Evolutionary conservation across 75 land plant species (phyloP).

Genomic region (Picea sitchensis): DNA sequence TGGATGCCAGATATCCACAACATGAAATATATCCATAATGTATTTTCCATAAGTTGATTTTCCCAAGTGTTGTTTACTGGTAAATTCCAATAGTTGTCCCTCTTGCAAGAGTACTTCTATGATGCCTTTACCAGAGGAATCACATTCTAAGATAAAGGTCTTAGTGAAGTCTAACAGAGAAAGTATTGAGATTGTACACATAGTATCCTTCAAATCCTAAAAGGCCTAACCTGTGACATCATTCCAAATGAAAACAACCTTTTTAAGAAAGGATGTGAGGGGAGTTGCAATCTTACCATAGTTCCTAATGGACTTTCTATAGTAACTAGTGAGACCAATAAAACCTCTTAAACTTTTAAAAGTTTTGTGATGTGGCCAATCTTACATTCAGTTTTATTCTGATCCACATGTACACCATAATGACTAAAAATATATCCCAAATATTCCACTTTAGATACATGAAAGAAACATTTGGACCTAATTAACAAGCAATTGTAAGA

Average conservation of each 20-base stretch:
- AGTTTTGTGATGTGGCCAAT: not conserved
- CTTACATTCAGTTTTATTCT: not conserved
- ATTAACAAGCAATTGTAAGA: not conserved
- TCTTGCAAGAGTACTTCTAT: not conserved
- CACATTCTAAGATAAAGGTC: not conserved
- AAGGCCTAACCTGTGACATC: not conserved
- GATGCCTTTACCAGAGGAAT: not conserved
- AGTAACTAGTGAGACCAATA: not conserved
- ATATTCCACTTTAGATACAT: not conserved
- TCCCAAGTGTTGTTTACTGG: not conserved
- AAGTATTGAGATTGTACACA: not conserved
- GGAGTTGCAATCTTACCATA: not conserved
- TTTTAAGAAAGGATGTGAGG: not conserved
- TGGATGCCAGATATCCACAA: not conserved
- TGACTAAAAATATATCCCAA: not conserved
- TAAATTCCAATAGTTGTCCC: not conserved
- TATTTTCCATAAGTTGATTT: not conserved
- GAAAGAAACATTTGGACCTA: not conserved
- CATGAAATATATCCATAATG: not conserved
- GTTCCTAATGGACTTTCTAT: not conserved
- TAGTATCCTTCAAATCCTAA: not conserved
- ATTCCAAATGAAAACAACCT: not conserved
- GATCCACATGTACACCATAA: not conserved
- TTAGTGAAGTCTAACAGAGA: not conserved
- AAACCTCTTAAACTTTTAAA: not conserved